Percentiles rank a stretch among this genome's conserved stretches.
phyloP scores from a whole-genome alignment of 2,329 filamentous ascomycete species.

The Apiospora saccharicola region DNA sequence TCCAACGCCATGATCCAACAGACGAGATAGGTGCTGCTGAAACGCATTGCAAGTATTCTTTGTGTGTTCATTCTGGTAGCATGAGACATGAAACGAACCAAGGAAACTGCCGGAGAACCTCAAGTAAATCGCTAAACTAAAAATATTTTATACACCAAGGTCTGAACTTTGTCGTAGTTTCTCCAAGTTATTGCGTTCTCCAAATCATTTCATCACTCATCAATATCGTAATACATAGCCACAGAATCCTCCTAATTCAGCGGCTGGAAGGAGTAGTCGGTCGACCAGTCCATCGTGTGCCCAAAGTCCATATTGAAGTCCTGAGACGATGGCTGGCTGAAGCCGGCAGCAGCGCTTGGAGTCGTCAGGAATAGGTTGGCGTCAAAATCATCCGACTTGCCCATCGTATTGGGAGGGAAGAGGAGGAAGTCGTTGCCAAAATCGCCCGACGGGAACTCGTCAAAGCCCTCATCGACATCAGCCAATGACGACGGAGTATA shows the following conservation, averaged over 20 bases:
- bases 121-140: conserved; percentile 17
- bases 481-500: conserved; percentile 70
- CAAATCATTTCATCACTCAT: conserved; percentile 24
- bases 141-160: conserved; percentile 13
- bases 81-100: neutral
- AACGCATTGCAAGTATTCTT: neutral
- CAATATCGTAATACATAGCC: conserved; percentile 22
- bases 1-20: conserved; percentile 12
- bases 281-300: conserved; percentile 39
- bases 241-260: conserved; percentile 27
- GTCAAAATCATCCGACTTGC: conserved; percentile 51
- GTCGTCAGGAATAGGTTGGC: conserved; percentile 54
- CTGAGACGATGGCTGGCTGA: conserved; percentile 60
- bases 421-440: conserved; percentile 70
- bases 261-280: conserved; percentile 35
- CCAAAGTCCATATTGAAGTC: conserved; percentile 49
- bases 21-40: neutral
- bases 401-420: conserved; percentile 53
- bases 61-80: conserved; percentile 10
- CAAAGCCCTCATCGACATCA: conserved; percentile 71
- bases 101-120: conserved; percentile 10
- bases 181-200: conserved; percentile 13
- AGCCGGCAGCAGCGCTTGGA: conserved; percentile 58
- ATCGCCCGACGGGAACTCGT: conserved; percentile 57
- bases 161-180: neutral